Evolutionary conservation across 2,329 filamentous ascomycete genomes (phyloP).

Genomic region (Neurospora sp.): DNA sequence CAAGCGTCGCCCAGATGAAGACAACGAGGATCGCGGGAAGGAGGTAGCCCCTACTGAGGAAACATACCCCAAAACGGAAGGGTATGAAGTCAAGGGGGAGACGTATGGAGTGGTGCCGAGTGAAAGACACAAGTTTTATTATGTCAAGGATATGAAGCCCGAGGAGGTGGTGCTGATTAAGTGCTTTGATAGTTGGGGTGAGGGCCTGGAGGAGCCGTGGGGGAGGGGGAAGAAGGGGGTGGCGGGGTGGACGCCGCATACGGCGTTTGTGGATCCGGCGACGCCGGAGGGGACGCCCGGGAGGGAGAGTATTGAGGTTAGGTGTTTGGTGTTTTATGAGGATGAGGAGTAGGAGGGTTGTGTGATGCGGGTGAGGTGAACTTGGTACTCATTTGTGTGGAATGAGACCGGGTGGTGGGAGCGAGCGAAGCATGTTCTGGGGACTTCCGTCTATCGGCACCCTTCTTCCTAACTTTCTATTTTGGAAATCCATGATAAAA

Average conservation of each 20-base stretch:
- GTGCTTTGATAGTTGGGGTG: conserved; percentile 42
- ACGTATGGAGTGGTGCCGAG: conserved; percentile 50
- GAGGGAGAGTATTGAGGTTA: conserved; percentile 55
- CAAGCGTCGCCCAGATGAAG: conserved; percentile 23
- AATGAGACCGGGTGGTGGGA: not conserved
- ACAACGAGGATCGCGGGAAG: conserved; percentile 49
- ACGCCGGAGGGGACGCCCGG: conserved; percentile 36
- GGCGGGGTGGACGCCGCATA: conserved; percentile 38
- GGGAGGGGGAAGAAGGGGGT: conserved; percentile 28
- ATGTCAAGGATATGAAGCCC: conserved; percentile 57
- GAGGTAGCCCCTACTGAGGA: conserved; percentile 42
- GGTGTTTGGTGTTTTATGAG: conserved; percentile 53
- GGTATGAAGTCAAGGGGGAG: conserved; percentile 53
- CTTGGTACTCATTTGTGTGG: no score
- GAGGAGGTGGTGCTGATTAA: conserved; percentile 40
- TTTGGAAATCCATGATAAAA: not conserved
- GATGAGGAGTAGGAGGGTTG: conserved; percentile 13
- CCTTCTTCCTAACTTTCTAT: not conserved
- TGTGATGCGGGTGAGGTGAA: no score
- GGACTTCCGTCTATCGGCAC: not conserved
- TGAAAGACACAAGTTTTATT: conserved; percentile 52
- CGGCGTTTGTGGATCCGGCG: conserved; percentile 45
- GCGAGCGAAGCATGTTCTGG: not conserved
- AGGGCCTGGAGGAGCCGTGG: conserved; percentile 19
- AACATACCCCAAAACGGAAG: conserved; percentile 38